Percentiles rank a stretch among this genome's conserved stretches.
Conservation (phyloP, 768 basidiomycete species). For the Mycena olivaceomarginata region DNA sequence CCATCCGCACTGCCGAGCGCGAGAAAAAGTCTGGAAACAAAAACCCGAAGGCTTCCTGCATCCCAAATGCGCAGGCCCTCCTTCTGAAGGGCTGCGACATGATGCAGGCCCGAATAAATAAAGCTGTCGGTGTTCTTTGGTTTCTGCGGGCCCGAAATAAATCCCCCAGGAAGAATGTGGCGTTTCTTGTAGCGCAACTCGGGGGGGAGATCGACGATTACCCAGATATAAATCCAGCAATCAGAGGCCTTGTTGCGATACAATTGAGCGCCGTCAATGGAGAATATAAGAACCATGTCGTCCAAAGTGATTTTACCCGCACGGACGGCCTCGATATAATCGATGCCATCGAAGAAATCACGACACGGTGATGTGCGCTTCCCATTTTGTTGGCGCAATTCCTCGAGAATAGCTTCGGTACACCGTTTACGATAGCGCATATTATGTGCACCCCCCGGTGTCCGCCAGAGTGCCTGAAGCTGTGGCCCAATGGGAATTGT, state of each 20-base stretch:
- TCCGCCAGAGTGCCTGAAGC: too few relatives aligned
- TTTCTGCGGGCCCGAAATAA: conserved; percentile 51
- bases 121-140: conserved; percentile 50
- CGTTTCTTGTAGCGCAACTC: conserved; percentile 53
- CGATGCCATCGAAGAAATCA: too few relatives aligned
- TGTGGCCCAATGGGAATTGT: too few relatives aligned
- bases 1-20: conserved; percentile 47
- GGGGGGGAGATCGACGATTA: conserved; percentile 55
- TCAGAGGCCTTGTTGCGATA: conserved; percentile 63
- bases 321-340: conserved; percentile 49
- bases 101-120: conserved; percentile 47
- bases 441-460: too few relatives aligned
- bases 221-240: conserved; percentile 62
- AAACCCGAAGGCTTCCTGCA: conserved; percentile 50
- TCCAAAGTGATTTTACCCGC: conserved; percentile 46
- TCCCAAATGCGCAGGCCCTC: conserved; percentile 52
- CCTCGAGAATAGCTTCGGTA: too few relatives aligned
- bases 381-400: too few relatives aligned
- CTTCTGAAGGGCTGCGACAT: conserved; percentile 45
- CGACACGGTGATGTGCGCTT: too few relatives aligned
- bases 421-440: too few relatives aligned
- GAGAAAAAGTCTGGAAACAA: conserved; percentile 41
- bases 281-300: conserved; percentile 54
- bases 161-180: conserved; percentile 45
- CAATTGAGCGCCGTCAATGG: conserved; percentile 63